Conservation (phyloP, 371 early-diverging fungal species). For the Paraphysoderma sedebokerense region DNA sequence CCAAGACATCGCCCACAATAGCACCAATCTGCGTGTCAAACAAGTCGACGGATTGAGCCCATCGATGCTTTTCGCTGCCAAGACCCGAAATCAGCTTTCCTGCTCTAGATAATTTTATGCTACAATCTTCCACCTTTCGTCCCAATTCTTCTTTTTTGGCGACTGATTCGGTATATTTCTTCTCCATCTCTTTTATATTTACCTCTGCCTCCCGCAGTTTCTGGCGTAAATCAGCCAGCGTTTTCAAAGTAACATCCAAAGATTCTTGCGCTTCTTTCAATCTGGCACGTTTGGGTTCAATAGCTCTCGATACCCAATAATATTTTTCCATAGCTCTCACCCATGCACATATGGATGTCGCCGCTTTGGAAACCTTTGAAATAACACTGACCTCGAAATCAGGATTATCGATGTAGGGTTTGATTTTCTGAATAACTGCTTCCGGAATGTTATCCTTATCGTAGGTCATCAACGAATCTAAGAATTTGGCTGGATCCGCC, state of each 20-base stretch:
- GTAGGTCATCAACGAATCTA: slow-evolving; percentile 33
- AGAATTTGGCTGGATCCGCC: slow-evolving; percentile 34
- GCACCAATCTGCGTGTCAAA: slow-evolving; percentile 27
- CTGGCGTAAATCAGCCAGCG: slow-evolving; percentile 27
- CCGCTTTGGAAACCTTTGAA: slow-evolving; percentile 32
- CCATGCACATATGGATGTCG: slow-evolving; percentile 42
- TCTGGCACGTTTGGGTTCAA: slow-evolving; percentile 31
- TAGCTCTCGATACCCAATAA: slow-evolving; percentile 31
- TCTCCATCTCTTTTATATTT: slow-evolving; percentile 40
- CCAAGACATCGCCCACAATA: slow-evolving; percentile 30
- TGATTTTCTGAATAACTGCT: slow-evolving; percentile 23
- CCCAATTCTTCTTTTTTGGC: slow-evolving; percentile 40
- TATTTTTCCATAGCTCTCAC: slow-evolving; percentile 45
- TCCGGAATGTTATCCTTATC: slow-evolving; percentile 39
- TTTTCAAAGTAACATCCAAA: slow-evolving; percentile 27
- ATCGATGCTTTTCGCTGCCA: slow-evolving; percentile 30
- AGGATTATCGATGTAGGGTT: slow-evolving; percentile 38
- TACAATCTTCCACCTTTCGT: slow-evolving; percentile 38
- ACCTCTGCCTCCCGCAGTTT: slow-evolving; percentile 31
- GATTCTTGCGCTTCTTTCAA: slow-evolving; percentile 34
- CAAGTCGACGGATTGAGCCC: slow-evolving; percentile 29
- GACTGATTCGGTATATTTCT: slow-evolving; percentile 29
- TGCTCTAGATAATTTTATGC: slow-evolving; percentile 30
- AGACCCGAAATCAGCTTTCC: slow-evolving; percentile 37
- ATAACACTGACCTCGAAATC: slow-evolving; percentile 36